Evolutionary conservation across 2,329 filamentous ascomycete genomes (phyloP).

Genomic region (Cordyceps militaris): DNA sequence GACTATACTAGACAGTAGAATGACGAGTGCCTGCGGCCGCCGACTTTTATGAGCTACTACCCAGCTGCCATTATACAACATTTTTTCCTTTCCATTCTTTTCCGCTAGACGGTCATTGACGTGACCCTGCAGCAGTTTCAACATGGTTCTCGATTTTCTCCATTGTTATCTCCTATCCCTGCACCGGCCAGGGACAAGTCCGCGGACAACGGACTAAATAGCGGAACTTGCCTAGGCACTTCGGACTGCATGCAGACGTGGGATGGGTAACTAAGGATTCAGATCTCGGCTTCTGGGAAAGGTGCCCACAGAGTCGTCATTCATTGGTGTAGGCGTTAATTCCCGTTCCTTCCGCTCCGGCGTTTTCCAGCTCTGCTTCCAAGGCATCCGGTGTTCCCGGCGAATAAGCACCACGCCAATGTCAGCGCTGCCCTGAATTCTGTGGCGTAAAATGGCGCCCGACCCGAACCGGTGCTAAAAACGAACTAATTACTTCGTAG

Average conservation of each 20-base stretch:
- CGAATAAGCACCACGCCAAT: background rate
- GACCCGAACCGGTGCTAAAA: background rate
- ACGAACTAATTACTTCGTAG: too few relatives aligned
- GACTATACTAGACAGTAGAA: too few relatives aligned
- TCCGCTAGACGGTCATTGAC: constrained; percentile 3
- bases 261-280: background rate
- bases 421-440: background rate
- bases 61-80: background rate
- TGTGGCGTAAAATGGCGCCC: background rate
- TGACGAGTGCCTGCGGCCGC: background rate
- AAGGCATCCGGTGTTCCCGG: background rate
- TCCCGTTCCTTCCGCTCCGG: background rate
- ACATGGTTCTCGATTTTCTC: background rate
- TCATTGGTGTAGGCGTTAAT: background rate
- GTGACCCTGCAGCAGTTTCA: background rate
- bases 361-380: background rate
- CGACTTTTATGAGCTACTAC: background rate
- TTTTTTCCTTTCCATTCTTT: background rate
- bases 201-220: background rate
- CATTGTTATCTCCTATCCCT: constrained; percentile 7
- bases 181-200: background rate
- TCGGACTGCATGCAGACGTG: background rate
- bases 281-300: background rate
- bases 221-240: background rate
- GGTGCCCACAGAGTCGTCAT: background rate